Base-by-base conservation (phyloP, 345 rosid species). In the Sisymbrium altissimum region DNA sequence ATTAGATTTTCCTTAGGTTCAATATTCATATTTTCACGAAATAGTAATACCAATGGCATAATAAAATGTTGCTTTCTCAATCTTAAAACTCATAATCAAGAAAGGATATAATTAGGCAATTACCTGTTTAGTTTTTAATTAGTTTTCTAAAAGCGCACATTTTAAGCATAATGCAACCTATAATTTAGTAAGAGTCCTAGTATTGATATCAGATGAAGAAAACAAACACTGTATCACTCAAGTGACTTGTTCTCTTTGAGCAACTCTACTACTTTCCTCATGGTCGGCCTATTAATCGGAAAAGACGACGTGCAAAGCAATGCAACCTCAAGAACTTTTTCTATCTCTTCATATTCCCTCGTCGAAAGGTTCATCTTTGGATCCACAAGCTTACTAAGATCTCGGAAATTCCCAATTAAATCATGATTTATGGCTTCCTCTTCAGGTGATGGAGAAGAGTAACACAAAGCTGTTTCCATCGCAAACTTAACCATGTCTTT, bases 241-340 rank as follows among this genome's bases (percentile, higher is more conserved):
- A 50, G 3, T 39, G 40, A 12, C 14, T 72, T 84, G 1, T 64
- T 77, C 64, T 75, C 87, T 74, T 83, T 86, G 1, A 89, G 88
- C 84, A 89, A 56, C 71, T 86, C 91, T 5, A 86, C 89, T 3
- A 89, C 97, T 74, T 79, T 80, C 71, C 91, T 85, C 96, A 89
- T 89, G 21, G 86, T 82, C 6, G 97, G 97, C 56, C 96, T 82
- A 25, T 75, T 77, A 10, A 27, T 30, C 0, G 97, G 89, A 54
- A 79, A 77, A 29, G 76, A 59, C 0, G 91, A 82, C 7, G 93
- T 87, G 66, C 97, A 86, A 0, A 52, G 71, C 44, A 86, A 66
- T 4, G 93, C 91, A 4, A 85, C 81, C 33, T 83, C 79, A 71
- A 91, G 61, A 58, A 87, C 91, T 72, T 69, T 84, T 71, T 80